Base-by-base conservation (phyloP, 129 eudicot species). In the Gnaphalium uliginosum region DNA sequence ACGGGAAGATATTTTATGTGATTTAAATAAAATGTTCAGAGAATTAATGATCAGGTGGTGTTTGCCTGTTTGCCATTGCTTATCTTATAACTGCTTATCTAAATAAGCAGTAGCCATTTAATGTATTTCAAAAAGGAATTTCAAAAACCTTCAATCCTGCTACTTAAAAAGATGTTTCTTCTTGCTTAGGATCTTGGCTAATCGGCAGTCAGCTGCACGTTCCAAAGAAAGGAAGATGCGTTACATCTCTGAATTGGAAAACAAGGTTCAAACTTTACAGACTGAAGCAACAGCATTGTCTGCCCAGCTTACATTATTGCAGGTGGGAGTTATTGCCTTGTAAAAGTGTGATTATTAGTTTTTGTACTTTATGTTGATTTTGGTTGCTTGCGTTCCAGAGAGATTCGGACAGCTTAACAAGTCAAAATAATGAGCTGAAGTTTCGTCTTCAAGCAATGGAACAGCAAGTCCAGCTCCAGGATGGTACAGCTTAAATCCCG, bases 121-220 rank as follows among this genome's bases (percentile, higher is more conserved):
- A 10, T 9, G 46, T 39, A 9, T 2, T 39, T 39, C 46, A 0
- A 2, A 7, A 9, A 39, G 14, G 46, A 39, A 39, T 39, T 39
- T 8, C 13, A 39, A 8, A 2, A 2, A 9, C 13, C 14, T 25
- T 58, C 27, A 58, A 22, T 58, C 26, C 64, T 58, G 22, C 39
- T 62, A 2, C 74, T 57, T 59, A 50, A 70, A 61, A 62, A 71
- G 24, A 29, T 78, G 61, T 39, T 39, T 66, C 4, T 30, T 69
- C 9, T 78, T 35, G 19, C 13, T 67, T 50, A 93, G 98, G 88
- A 93, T 93, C 71, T 86, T 93, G 82, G 98, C 98, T 53, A 93
- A 90, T 66, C 88, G 98, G 10, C 96, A 88, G 37, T 93, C 98
- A 54, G 98, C 98, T 85, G 96, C 98, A 58, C 95, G 98, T 21